Evolutionary conservation across 2,329 filamentous ascomycete species (phyloP), one percentile per base, ranked within the genome.

Genomic region (Fusarium sp.): DNA sequence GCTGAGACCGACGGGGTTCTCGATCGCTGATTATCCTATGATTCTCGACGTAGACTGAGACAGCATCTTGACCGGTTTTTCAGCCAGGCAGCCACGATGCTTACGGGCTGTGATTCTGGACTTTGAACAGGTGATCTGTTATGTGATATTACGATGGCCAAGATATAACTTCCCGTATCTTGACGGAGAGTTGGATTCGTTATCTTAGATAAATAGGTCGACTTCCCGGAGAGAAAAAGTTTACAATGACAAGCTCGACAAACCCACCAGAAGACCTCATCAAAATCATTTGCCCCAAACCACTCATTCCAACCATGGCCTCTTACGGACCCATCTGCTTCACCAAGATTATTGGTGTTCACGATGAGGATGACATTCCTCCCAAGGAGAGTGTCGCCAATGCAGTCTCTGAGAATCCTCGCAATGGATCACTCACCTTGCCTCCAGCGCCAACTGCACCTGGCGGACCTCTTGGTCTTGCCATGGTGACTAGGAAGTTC

Each of bases 401-500:
- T 8, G 49, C 49, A 0, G 18, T 53, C 18, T 31, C 27, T 1
- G 49, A 53, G 49, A 53, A 53, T 13, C 49, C 49, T 3, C 49
- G 49, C 16, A 53, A 53, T 53, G 49, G 27, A 2, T 53, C 49
- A 0, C 49, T 53, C 14, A 53, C 49, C 0, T 53, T 33, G 49
- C 49, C 49, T 10, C 49, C 49, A 23, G 49, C 49, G 11, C 49
- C 49, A 2, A 53, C 16, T 53, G 49, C 29, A 10, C 49, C 49
- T 23, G 49, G 49, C 16, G 49, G 49, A 23, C 49, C 49, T 34
- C 29, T 53, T 13, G 49, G 56, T 16, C 56, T 58, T 33, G 56
- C 40, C 1, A 49, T 58, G 29, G 16, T 31, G 25, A 58, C 42
- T 20, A 29, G 42, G 4, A 44, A 44, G 16, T 49, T 58, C 38